Evolutionary conservation across 2,329 filamentous ascomycete species (phyloP), one percentile per base, ranked within the genome.

Genomic region (Penicillium sp.): DNA sequence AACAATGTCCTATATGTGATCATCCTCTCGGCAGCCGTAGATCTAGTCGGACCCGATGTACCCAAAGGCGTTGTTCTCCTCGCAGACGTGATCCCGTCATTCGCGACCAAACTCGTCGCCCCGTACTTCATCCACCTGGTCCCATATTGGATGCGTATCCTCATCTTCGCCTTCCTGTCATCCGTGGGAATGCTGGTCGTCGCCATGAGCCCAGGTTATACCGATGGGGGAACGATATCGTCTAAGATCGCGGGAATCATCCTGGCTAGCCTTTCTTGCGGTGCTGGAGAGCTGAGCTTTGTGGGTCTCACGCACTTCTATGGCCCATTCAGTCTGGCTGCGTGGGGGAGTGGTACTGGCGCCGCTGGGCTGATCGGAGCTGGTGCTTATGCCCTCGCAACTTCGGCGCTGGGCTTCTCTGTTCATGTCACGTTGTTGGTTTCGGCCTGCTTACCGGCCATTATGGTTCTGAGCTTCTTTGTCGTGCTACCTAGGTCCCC

Each of bases 1-100:
- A 97, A 99, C 77, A 97, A 97, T 78, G 91, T 97, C 66, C 89
- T 97, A 77, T 97, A 97, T 77, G 93, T 97, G 56, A 90, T 97
- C 74, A 94, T 97, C 72, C 89, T 99, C 69, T 95, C 92, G 31
- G 90, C 94, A 37, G 94, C 94, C 4, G 89, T 97, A 69, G 94
- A 99, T 71, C 89, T 99, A 61, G 94, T 97, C 67, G 93, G 93
- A 37, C 88, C 90, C 33, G 75, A 81, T 63, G 82, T 97, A 1
- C 94, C 94, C 50, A 97, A 97, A 75, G 91, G 90, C 67, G 84
- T 95, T 56, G 93, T 99, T 55, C 87, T 97, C 54, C 89, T 97
- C 61, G 92, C 92, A 73, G 92, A 97, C 74, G 91, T 97, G 54
- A 81, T 96, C 23, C 94, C 94, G 2, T 92, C 90, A 12, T 96